Evolutionary conservation across 2,329 filamentous ascomycete genomes (phyloP).

Genomic region (Trichophyton rubrum): DNA sequence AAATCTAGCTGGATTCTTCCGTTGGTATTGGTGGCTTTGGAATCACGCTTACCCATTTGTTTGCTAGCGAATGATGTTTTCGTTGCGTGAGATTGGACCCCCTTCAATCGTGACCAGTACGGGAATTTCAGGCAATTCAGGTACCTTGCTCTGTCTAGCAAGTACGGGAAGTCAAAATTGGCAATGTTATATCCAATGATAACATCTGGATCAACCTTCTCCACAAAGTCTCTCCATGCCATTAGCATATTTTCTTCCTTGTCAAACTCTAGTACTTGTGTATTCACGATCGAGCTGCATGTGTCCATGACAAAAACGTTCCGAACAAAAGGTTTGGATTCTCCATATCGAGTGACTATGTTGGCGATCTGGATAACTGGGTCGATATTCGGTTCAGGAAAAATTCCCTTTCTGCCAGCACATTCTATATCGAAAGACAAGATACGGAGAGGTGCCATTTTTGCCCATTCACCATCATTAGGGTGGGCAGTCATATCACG

Average conservation of each 20-base stretch:
- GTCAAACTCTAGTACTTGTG: constrained; percentile 73
- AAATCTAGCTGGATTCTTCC: constrained; percentile 86
- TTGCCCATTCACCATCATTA: constrained; percentile 88
- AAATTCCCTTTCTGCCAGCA: constrained; percentile 91
- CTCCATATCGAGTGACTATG: constrained; percentile 85
- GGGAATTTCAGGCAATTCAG: constrained; percentile 71
- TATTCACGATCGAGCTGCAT: constrained; percentile 88
- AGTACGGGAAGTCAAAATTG: constrained; percentile 97
- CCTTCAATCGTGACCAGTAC: constrained; percentile 71
- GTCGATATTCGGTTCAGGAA: constrained; percentile 82
- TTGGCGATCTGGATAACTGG: constrained; percentile 98
- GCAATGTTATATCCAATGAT: constrained; percentile 98
- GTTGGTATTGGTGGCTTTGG: constrained; percentile 87
- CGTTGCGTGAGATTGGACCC: constrained; percentile 56
- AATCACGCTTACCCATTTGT: constrained; percentile 94
- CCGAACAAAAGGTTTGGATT: constrained; percentile 85
- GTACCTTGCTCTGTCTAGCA: constrained; percentile 75
- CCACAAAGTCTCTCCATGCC: constrained; percentile 79
- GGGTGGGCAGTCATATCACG: constrained; percentile 73
- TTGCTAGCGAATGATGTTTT: constrained; percentile 89
- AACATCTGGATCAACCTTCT: constrained; percentile 86
- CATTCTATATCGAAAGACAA: constrained; percentile 98
- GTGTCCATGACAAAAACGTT: constrained; percentile 94
- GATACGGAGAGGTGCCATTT: constrained; percentile 88
- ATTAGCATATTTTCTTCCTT: constrained; percentile 82